Base-by-base conservation (phyloP, 2,329 filamentous ascomycete genomes). In the Monilinia polystroma region DNA sequence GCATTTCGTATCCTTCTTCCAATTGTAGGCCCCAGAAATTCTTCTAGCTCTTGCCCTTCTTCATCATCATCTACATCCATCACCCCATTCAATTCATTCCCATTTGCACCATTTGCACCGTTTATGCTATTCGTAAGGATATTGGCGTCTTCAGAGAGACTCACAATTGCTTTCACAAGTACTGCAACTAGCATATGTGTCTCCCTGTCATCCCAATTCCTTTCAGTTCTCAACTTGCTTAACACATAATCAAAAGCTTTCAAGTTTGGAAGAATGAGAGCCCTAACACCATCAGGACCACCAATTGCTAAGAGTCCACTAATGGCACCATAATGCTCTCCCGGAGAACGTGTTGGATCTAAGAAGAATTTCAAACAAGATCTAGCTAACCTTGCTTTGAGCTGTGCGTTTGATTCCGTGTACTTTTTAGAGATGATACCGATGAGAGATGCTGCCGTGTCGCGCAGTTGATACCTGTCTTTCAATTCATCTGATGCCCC, bases 361-460 rank as follows among this genome's bases (percentile, higher is more conserved):
- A 99, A 85, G 78, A 97, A 94, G 74, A 90, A 88, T 79, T 97
- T 97, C 45, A 98, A 85, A 75, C 93, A 97, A 0, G 93, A 95
- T n/a, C 95, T 86, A 4, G 93, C 93, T 41, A 99, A 88, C 70
- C 96, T 91, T 2, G 93, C 89, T 67, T 93, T 92, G 35, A 98
- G 85, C 18, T 92, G 89, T 54, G 90, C 88, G 67, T 93, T 96
- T 5, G 88, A 90, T 35, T 88, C 84, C 7, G 90, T 88, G 79
- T 96, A 97, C 74, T 93, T 94, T 70, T 84, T 85, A 4, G 91
- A 89, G 51, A 99, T 91, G 47, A 87, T 85, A 43, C 88, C 89
- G 20, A 98, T 85, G 6, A 99, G 83, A 0, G 90, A 91, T 0
- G 92, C 92, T 0, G 95, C 89, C 14, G 95, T 84, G 76, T 96